Conservation (phyloP, 805 yeast genomes). For the Nematodospora valgi region DNA sequence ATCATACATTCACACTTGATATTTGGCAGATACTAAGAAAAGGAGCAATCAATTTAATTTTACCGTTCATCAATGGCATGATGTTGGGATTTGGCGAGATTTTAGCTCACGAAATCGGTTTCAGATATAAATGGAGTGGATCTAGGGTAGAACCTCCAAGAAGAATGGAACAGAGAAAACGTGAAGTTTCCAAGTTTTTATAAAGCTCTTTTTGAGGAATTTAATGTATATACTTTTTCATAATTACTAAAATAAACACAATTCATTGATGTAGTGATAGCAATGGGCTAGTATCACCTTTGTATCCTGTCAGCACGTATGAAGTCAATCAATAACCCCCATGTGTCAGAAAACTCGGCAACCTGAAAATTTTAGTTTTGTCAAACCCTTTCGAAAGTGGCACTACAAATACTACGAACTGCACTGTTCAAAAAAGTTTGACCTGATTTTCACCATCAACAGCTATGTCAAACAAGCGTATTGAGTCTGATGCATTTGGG, state of each 20-base stretch:
- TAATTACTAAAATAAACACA: neutral
- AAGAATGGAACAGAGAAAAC: constrained; percentile 22
- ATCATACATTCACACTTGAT: constrained; percentile 14
- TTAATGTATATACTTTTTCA: neutral
- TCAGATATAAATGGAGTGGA: constrained; percentile 70
- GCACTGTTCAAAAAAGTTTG: neutral
- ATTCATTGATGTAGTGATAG: neutral
- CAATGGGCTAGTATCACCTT: too few species aligned
- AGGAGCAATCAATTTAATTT: constrained; percentile 69
- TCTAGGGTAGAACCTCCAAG: constrained; percentile 53
- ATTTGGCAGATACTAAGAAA: constrained; percentile 41
- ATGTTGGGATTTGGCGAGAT: constrained; percentile 97
- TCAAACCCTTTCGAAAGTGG: neutral
- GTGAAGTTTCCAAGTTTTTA: constrained; percentile 16
- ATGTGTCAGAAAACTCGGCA: neutral
- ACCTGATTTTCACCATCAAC: neutral
- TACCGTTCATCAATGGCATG: constrained; percentile 90
- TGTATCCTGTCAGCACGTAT: neutral
- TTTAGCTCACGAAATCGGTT: constrained; percentile 88
- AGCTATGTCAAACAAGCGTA: constrained; percentile 15
- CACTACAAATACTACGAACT: neutral
- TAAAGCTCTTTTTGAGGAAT: constrained; percentile 8
- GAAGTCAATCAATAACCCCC: neutral
- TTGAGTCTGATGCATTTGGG: constrained; percentile 38
- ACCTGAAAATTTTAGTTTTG: too few species aligned